These are phyloP conservation scores for Cytospora mali DNA, from an alignment of 2,329 filamentous ascomycete genomes.

Conservation along the genomic window DNA sequence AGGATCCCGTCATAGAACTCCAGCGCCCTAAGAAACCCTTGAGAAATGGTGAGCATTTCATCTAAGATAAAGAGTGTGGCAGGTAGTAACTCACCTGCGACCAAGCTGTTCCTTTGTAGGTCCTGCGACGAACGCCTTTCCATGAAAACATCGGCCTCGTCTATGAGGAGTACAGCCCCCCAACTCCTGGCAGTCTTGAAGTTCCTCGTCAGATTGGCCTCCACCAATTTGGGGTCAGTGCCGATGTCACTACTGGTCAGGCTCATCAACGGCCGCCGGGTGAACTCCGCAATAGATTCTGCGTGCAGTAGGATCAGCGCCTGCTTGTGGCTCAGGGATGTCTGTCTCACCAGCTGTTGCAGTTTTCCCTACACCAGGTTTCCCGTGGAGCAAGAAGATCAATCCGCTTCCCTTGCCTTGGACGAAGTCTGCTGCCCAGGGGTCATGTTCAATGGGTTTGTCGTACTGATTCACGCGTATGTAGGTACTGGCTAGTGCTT, in stretches of 20 bases:
- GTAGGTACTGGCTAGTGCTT: slow-evolving; percentile 36
- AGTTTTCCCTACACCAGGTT: slow-evolving; percentile 11
- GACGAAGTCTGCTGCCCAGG: slow-evolving; percentile 17
- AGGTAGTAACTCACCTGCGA: slow-evolving; percentile 32
- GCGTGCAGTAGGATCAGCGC: not conserved
- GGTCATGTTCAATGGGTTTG: slow-evolving; percentile 18
- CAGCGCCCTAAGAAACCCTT: slow-evolving; percentile 37
- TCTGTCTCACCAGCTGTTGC: slow-evolving; percentile 34
- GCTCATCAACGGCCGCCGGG: slow-evolving; percentile 37
- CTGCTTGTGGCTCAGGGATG: not conserved
- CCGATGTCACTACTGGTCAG: slow-evolving; percentile 37
- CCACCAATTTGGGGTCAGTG: slow-evolving; percentile 11
- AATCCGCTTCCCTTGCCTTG: slow-evolving; percentile 13
- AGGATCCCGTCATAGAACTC: slow-evolving; percentile 39
- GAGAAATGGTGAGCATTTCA: not conserved
- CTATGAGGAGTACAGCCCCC: slow-evolving; percentile 35
- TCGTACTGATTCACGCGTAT: slow-evolving; percentile 30
- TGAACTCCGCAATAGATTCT: slow-evolving; percentile 41
- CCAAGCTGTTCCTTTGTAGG: slow-evolving; percentile 37
- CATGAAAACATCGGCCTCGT: slow-evolving; percentile 41
- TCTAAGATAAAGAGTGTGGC: not conserved
- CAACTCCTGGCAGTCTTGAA: slow-evolving; percentile 30
- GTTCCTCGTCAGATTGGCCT: not conserved
- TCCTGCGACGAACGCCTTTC: slow-evolving; percentile 35
- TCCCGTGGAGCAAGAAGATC: slow-evolving; percentile 10